Conservation (phyloP, 2,329 filamentous ascomycete species). For the Paecilomyces formosus region DNA sequence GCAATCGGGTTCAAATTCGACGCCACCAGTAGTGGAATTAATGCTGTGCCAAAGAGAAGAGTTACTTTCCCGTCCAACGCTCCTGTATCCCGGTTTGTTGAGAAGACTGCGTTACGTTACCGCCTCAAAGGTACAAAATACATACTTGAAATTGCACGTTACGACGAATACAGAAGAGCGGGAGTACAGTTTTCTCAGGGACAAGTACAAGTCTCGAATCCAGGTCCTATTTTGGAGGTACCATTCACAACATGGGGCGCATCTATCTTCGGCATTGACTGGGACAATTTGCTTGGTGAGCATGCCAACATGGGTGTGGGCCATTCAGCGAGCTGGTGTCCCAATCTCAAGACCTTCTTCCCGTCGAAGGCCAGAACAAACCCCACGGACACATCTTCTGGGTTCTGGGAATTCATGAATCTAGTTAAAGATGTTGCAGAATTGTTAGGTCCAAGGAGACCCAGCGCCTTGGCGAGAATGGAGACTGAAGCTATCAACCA, state of each 20-base stretch:
- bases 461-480: constrained; percentile 1
- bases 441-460: constrained; percentile 19
- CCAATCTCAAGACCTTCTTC: constrained; percentile 29
- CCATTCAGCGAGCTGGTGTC: constrained; percentile 24
- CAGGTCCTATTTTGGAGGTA: constrained; percentile 12
- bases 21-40: constrained; percentile 13
- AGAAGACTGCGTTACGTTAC: constrained; percentile 33
- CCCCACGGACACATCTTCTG: constrained; percentile 12
- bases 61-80: constrained; percentile 19
- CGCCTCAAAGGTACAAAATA: constrained; percentile 32
- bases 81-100: constrained; percentile 24
- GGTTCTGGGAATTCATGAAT: constrained; percentile 29
- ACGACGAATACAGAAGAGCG: constrained; percentile 27
- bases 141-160: constrained; percentile 36
- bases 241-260: constrained; percentile 30
- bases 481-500: background rate
- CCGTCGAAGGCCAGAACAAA: constrained; percentile 12
- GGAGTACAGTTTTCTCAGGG: constrained; percentile 7
- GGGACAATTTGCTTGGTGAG: constrained; percentile 34
- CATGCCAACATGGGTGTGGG: constrained; percentile 27
- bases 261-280: constrained; percentile 28
- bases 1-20: constrained; percentile 17
- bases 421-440: constrained; percentile 26
- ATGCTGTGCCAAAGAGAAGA: constrained; percentile 18
- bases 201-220: constrained; percentile 2